Evolutionary conservation across 2,329 filamentous ascomycete genomes (phyloP).

Genomic region (Colletotrichum sublineola): DNA sequence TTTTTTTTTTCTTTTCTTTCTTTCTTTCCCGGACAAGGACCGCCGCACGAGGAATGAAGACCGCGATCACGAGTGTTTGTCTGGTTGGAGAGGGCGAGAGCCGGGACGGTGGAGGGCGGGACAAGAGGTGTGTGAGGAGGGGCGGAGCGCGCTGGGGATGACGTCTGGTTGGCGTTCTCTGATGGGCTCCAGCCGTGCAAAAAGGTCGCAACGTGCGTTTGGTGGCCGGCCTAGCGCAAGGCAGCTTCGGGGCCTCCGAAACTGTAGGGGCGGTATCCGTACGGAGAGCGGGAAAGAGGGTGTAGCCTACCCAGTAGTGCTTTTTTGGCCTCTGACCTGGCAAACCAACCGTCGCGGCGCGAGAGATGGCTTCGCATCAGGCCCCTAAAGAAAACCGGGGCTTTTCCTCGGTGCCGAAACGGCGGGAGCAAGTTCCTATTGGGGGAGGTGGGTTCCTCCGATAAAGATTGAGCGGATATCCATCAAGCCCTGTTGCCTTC

Average conservation of each 20-base stretch:
- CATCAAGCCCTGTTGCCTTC: constrained; percentile 13
- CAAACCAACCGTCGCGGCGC: too few relatives aligned
- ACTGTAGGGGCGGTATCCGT: neutral
- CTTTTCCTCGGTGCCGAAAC: constrained; percentile 29
- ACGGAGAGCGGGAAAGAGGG: neutral
- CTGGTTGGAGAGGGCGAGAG: neutral
- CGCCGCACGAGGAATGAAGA: neutral
- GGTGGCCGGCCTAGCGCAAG: constrained; percentile 30
- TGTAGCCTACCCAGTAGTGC: too few relatives aligned
- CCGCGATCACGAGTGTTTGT: neutral
- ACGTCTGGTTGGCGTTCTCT: neutral
- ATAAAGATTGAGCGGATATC: constrained; percentile 36
- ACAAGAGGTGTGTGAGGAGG: neutral
- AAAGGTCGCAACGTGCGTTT: neutral
- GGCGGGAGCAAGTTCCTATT: neutral
- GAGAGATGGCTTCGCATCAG: neutral
- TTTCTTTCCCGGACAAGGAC: constrained; percentile 22
- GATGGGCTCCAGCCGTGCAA: constrained; percentile 1
- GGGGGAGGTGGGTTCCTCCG: neutral
- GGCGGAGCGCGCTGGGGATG: neutral
- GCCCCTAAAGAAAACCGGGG: neutral
- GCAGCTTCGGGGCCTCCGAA: constrained; percentile 40
- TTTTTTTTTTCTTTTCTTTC: neutral
- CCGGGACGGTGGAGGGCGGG: neutral
- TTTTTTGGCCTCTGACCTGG: too few relatives aligned